Conservation (phyloP, 2,329 filamentous ascomycete genomes). For the Talaromyces sp. region DNA sequence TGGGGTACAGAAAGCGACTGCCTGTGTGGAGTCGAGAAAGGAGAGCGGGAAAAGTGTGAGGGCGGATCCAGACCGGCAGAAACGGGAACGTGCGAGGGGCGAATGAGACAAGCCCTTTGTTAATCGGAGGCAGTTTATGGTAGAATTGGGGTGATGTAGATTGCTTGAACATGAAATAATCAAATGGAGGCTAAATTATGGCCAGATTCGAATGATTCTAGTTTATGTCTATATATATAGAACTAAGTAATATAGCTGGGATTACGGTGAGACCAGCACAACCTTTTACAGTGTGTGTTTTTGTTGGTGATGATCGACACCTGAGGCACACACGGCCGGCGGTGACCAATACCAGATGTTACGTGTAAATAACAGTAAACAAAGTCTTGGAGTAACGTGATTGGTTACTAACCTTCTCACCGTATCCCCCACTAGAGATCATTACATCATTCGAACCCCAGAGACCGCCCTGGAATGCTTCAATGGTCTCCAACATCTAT, state of each 20-base stretch:
- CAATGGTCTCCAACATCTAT: no score
- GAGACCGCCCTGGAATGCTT: no score
- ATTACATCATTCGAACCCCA: no score
- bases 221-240: no score
- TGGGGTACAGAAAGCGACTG: slow-evolving; percentile 23
- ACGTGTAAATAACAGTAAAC: no score
- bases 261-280: not conserved
- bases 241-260: not conserved
- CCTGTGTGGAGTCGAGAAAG: slow-evolving; percentile 29
- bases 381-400: no score
- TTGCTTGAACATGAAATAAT: no score
- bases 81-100: slow-evolving; percentile 12
- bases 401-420: no score
- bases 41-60: slow-evolving; percentile 32
- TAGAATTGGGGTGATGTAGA: not conserved
- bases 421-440: no score
- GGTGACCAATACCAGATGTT: no score
- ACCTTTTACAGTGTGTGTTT: not conserved
- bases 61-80: slow-evolving; percentile 26
- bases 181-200: no score
- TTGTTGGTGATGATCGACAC: not conserved
- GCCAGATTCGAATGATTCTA: no score
- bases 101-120: slow-evolving; percentile 5
- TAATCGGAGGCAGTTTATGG: not conserved
- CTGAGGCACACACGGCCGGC: not conserved